A percentile compares a stretch with the other conserved stretches of the same genome.
Conservation (phyloP, 1,139 yeast genomes). For the Meyerozyma carpophila region DNA sequence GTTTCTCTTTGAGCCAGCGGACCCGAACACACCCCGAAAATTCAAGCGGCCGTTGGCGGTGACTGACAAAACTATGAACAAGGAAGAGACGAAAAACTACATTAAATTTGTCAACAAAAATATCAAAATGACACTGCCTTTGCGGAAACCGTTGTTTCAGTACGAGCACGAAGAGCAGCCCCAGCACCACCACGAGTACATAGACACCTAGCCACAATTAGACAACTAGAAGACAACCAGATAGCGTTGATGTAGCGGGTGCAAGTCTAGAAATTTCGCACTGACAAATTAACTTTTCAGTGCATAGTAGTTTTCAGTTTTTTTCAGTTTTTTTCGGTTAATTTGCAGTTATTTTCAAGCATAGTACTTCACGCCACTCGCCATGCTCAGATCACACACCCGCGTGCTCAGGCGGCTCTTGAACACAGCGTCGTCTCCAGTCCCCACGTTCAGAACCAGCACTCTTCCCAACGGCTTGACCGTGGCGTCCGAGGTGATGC, state of each 20-base stretch:
- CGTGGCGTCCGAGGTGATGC: conserved; percentile 85
- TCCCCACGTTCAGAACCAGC: conserved; percentile 39
- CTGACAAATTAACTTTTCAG: not conserved
- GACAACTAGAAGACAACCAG: too few species aligned
- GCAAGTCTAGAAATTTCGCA: not conserved
- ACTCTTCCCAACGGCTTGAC: conserved; percentile 81
- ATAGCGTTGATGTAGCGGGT: not conserved
- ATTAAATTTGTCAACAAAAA: not conserved
- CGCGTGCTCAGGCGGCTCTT: not conserved
- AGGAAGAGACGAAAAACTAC: not conserved
- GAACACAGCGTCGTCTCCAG: conserved; percentile 3
- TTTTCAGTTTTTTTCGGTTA: too few species aligned
- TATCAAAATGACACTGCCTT: conserved; percentile 20
- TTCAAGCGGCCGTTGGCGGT: not conserved
- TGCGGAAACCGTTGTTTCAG: conserved; percentile 26
- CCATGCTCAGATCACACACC: not conserved
- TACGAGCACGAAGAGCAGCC: conserved; percentile 21
- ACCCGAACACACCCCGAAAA: not conserved
- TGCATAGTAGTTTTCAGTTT: too few species aligned
- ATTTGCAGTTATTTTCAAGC: too few species aligned
- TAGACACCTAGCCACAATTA: not conserved
- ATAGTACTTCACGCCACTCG: too few species aligned
- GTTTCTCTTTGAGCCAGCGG: conserved; percentile 7
- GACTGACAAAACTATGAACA: not conserved
- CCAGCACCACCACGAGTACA: conserved; percentile 5